A percentile compares a stretch with the other conserved stretches of the same genome.
phyloP scores from a whole-genome alignment of 768 basidiomycete species.

The Sporobolomyces phaffii region DNA sequence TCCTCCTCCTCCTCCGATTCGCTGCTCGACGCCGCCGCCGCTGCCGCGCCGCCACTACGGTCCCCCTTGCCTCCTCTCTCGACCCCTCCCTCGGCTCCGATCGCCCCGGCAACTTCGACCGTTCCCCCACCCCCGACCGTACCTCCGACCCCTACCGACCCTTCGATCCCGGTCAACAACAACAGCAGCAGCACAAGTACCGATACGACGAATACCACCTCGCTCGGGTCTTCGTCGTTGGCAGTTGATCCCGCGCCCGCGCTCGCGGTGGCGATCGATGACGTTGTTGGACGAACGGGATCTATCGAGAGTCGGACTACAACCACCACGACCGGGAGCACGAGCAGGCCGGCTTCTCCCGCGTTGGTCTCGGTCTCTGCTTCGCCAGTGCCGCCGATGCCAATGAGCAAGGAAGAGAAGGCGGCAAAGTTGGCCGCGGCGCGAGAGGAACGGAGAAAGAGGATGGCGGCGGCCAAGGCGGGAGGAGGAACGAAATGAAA shows the following conservation, averaged over 20 bases:
- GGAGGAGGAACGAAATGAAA: neutral
- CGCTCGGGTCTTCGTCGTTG: neutral
- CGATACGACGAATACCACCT: too few relatives aligned
- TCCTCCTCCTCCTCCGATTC: neutral
- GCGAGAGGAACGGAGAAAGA: slow-evolving; percentile 74
- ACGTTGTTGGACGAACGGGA: neutral
- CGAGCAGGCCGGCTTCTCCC: neutral
- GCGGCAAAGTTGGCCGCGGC: slow-evolving; percentile 84
- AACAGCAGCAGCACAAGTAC: too few relatives aligned
- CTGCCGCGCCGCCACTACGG: too few relatives aligned
- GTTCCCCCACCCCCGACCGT: neutral
- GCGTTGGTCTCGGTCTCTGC: neutral
- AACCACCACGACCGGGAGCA: too few relatives aligned
- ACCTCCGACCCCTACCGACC: slow-evolving; percentile 44
- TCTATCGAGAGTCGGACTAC: neutral
- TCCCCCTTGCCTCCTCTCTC: slow-evolving; percentile 7
- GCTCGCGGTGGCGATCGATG: too few relatives aligned
- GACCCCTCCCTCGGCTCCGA: slow-evolving; percentile 36
- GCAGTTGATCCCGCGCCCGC: too few relatives aligned
- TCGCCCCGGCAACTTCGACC: slow-evolving; percentile 5
- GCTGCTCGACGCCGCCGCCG: too few relatives aligned
- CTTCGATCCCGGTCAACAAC: neutral
- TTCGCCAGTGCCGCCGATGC: neutral
- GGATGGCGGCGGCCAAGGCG: slow-evolving; percentile 35
- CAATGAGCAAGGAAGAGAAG: slow-evolving; percentile 81